Evolutionary conservation across 1,139 yeast species (phyloP), one percentile per base, ranked within the genome.

Genomic region (Hemisphaericaspora xylanilytica): DNA sequence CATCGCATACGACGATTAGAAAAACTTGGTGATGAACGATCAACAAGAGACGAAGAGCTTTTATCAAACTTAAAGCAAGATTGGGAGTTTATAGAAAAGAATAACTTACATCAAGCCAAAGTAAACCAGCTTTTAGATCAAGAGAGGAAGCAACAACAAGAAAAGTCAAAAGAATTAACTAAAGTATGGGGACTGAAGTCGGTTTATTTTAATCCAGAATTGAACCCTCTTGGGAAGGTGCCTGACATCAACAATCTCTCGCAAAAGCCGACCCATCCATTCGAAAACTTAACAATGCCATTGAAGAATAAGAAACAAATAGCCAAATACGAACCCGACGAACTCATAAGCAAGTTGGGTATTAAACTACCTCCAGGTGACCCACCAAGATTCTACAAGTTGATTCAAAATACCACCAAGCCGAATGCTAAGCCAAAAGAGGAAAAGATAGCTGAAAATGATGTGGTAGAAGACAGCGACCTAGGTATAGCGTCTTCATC

Each of bases 211-310:
- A 71, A 71, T 45, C 73, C 75, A 3, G 77, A 71, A 44, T 50
- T 71, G 30, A 71, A 71, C 39, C 76, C 77, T 3, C 51, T 70
- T 14, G 77, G 77, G 0, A 68, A 67, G 40, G 69, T 68, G 0
- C 77, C 77, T 0, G 41, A 48, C 3, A 7, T 33, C 2, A 32
- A 31, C 8, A 37, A 36, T n/a, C 21, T 34, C 5, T 17, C 35
- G 2, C 17, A 13, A 7, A n/a, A 25, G n/a, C 15, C 30, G 3
- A 38, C n/a, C 1, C 20, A 37, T 3, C 40, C 45, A 4, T 43
- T 63, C 5, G 58, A 58, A 3, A 68, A 68, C 39, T 17, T 44
- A n/a, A 58, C 58, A 1, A 38, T 51, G 9, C 70, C 72, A 4
- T 42, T 65, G 33, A 56, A 53, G 34, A 22, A 37, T 2, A 38